phyloP scores from a whole-genome alignment of 2,329 filamentous ascomycete species.

The Botrytis fragariae region DNA sequence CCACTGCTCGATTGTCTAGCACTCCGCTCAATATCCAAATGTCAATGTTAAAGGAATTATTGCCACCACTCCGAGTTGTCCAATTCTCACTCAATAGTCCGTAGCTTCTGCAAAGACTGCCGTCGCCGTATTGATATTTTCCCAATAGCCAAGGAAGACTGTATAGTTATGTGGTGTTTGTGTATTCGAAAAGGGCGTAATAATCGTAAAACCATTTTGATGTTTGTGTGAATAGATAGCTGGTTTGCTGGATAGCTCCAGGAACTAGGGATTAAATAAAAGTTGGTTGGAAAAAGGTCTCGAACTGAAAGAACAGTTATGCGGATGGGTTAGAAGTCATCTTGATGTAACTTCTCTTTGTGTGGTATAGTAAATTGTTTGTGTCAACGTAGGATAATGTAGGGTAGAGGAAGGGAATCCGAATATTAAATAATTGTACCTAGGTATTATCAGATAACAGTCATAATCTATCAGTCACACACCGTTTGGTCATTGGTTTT shows the following conservation, averaged over 20 bases:
- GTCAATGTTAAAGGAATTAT: neutral
- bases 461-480: neutral
- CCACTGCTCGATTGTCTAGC: neutral
- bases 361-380: neutral
- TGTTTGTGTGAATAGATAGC: constrained; percentile 18
- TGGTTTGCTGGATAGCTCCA: constrained; percentile 1
- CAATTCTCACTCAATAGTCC: neutral
- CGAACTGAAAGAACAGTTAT: constrained; percentile 14
- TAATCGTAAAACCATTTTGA: constrained; percentile 51
- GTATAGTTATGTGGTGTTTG: constrained; percentile 50
- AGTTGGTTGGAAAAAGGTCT: neutral
- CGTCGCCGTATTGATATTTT: constrained; percentile 25
- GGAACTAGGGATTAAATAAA: neutral
- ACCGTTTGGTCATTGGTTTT: neutral
- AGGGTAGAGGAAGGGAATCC: neutral
- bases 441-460: neutral
- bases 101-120: constrained; percentile 16
- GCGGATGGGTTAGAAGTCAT: constrained; percentile 16
- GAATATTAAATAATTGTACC: neutral
- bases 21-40: neutral
- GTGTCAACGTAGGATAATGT: neutral
- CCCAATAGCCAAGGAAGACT: constrained; percentile 42
- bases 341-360: constrained; percentile 12
- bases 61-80: neutral
- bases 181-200: constrained; percentile 42